phyloP scores from a whole-genome alignment of 1,139 yeast genomes.

The Candida buenavistaensis region DNA sequence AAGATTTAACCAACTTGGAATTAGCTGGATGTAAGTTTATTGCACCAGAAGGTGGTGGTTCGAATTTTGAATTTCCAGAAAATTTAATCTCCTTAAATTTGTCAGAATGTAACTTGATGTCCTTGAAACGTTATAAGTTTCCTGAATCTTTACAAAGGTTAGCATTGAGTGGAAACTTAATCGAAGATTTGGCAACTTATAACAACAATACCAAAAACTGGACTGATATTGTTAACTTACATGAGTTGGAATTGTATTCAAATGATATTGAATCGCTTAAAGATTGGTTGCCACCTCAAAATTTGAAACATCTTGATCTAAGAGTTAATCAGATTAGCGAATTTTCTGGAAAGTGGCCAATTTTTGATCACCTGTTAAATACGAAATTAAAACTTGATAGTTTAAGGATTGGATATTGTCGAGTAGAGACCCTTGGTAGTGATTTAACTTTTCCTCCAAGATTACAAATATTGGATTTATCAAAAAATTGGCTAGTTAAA shows the following conservation, averaged over 20 bases:
- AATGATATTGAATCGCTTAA: conserved; percentile 22
- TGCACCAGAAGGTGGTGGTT: conserved; percentile 23
- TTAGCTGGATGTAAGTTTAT: conserved; percentile 12
- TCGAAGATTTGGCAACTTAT: conserved; percentile 16
- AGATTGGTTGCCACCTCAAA: conserved; percentile 27
- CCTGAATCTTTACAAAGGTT: conserved; percentile 26
- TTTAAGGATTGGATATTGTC: conserved; percentile 18
- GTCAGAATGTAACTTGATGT: conserved; percentile 24
- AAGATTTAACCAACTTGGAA: conserved; percentile 21
- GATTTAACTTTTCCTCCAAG: conserved; percentile 19
- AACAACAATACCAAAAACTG: conserved; percentile 22
- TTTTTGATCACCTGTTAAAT: conserved; percentile 13
- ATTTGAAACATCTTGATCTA: conserved; percentile 23
- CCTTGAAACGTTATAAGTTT: conserved; percentile 23
- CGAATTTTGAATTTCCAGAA: conserved; percentile 22
- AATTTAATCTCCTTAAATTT: conserved; percentile 24
- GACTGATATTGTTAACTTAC: conserved; percentile 23
- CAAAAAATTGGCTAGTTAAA: conserved; percentile 14
- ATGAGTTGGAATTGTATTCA: conserved; percentile 24
- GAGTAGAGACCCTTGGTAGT: conserved; percentile 17
- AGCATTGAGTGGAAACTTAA: conserved; percentile 24
- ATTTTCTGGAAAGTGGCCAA: conserved; percentile 11
- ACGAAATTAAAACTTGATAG: conserved; percentile 8
- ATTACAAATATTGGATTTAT: conserved; percentile 13
- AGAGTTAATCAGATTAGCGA: conserved; percentile 19